Evolutionary conservation across 2,329 filamentous ascomycete species (phyloP).

Genomic region (Cladobotryum protrusum): DNA sequence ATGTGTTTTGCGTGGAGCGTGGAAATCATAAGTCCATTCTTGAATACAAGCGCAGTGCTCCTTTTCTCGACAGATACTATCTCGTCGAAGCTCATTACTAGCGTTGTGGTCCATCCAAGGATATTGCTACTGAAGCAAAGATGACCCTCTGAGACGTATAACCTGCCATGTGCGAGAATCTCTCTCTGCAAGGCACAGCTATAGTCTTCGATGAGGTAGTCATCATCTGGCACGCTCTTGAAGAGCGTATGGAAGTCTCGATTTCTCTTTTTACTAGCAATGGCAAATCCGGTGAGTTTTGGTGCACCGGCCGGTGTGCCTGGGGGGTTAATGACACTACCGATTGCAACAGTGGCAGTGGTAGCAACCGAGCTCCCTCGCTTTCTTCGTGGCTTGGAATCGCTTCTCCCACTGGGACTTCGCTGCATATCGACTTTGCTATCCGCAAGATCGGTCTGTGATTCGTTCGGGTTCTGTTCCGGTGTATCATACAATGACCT

Average conservation of each 20-base stretch:
- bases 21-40: constrained; percentile 94
- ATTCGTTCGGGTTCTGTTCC: constrained; percentile 61
- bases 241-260: constrained; percentile 91
- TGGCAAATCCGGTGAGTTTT: constrained; percentile 88
- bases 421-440: constrained; percentile 55
- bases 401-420: constrained; percentile 62
- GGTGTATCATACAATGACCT: constrained; percentile 47
- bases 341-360: constrained; percentile 60
- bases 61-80: constrained; percentile 96
- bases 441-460: constrained; percentile 56
- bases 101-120: constrained; percentile 91
- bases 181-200: constrained; percentile 94
- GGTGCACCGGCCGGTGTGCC: constrained; percentile 42
- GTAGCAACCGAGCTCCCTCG: constrained; percentile 75
- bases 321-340: constrained; percentile 55
- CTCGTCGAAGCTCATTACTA: constrained; percentile 98
- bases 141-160: constrained; percentile 96
- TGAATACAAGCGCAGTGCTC: constrained; percentile 90
- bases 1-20: constrained; percentile 92
- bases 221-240: constrained; percentile 94
- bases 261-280: constrained; percentile 93
- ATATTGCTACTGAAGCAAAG: constrained; percentile 99
- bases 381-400: constrained; percentile 58
- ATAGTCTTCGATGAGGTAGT: constrained; percentile 97
- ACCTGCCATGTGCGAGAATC: constrained; percentile 84